These are phyloP conservation scores for Lagenidium sp. DNA, from an alignment of 352 stramenopile species.

Conservation along the genomic window DNA sequence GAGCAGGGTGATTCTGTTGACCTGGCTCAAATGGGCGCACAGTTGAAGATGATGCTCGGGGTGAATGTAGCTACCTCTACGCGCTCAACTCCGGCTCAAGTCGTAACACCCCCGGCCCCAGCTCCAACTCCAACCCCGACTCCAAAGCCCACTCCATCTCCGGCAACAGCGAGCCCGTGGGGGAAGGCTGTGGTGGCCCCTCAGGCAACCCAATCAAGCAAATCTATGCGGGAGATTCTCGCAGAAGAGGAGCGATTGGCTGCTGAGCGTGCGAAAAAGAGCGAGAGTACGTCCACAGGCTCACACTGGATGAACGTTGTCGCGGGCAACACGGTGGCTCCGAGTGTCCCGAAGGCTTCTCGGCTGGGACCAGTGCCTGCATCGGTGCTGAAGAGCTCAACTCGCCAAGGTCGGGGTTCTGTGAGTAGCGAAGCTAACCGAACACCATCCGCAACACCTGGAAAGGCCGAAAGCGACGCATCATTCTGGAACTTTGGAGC, in stretches of 20 bases:
- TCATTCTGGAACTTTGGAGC: conserved; percentile 84
- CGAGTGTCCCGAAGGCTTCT: conserved; percentile 38
- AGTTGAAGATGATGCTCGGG: conserved; percentile 87
- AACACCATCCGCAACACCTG: conserved; percentile 17
- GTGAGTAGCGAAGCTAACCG: conserved; percentile 15
- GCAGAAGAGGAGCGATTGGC: conserved; percentile 75
- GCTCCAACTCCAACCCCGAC: conserved; percentile 3
- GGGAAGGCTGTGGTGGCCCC: conserved; percentile 22
- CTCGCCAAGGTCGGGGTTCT: conserved; percentile 33
- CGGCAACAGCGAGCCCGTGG: conserved; percentile 33
- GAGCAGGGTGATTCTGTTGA: conserved; percentile 24
- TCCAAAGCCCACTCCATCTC: conserved; percentile 1
- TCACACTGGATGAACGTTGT: conserved; percentile 86
- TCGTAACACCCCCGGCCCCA: conserved; percentile 4
- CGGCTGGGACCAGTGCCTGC: conserved; percentile 66
- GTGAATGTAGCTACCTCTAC: conserved; percentile 25
- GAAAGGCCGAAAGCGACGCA: conserved; percentile 49
- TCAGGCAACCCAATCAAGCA: conserved; percentile 22
- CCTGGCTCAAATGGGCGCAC: conserved; percentile 72
- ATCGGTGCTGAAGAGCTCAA: conserved; percentile 70
- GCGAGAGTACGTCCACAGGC: conserved; percentile 20
- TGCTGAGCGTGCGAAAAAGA: conserved; percentile 45
- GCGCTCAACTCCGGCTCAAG: conserved; percentile 1
- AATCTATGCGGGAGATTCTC: conserved; percentile 77
- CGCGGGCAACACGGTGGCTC: conserved; percentile 44